phyloP scores from a whole-genome alignment of 1,284 basidiomycete genomes.

The Fomitopsis palustris region DNA sequence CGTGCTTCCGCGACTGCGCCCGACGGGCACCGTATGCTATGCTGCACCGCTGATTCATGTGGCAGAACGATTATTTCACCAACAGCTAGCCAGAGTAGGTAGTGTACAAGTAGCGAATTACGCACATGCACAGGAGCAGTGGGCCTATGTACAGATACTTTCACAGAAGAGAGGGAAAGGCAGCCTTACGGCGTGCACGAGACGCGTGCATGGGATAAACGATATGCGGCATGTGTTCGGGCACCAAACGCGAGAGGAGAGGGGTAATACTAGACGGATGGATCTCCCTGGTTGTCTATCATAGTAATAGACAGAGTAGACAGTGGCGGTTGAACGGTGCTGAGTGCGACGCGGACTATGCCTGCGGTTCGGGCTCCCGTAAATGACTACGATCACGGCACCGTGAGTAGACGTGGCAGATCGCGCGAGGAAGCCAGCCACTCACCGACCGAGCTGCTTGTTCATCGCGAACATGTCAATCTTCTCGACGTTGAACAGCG shows the following conservation, averaged over 20 bases:
- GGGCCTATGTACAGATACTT: slow-evolving; percentile 6
- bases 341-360: neutral
- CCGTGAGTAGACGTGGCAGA: neutral
- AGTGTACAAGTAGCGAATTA: slow-evolving; percentile 6
- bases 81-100: slow-evolving; percentile 1
- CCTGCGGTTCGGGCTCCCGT: neutral
- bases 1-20: too few relatives aligned
- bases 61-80: neutral
- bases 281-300: neutral
- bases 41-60: neutral
- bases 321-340: neutral
- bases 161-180: neutral
- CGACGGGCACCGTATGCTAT: too few relatives aligned
- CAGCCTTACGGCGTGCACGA: neutral
- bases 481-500: slow-evolving; percentile 72
- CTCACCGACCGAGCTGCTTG: slow-evolving; percentile 74
- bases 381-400: neutral
- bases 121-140: slow-evolving; percentile 4
- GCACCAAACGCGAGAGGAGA: neutral
- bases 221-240: neutral
- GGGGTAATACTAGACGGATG: neutral
- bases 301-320: neutral
- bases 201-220: neutral
- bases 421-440: neutral
- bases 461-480: slow-evolving; percentile 90